Evolutionary conservation across 208 protist genomes (phyloP), one percentile per base, ranked within the genome.

Genomic region (Leishmania aethiopica): DNA sequence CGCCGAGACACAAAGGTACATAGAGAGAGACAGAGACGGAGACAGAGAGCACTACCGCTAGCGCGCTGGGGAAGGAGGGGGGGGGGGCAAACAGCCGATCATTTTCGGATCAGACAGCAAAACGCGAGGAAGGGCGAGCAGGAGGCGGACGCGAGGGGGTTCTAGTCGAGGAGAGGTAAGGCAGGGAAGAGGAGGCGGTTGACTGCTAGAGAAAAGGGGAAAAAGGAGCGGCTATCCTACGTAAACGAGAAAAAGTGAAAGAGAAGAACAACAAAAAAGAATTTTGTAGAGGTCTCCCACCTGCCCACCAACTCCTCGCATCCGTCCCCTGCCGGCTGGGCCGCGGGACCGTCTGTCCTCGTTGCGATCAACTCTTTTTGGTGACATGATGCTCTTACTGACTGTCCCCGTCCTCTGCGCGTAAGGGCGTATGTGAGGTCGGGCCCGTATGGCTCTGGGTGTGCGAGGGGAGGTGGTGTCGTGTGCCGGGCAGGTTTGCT

Each of bases 161-260:
- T 28, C 22, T 40, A 32, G 32, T 28, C 62, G 7, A 40, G 8
- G 15, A 42, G 32, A 37, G 32, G 15, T 25, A 11, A 42, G 32
- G n/a, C 59, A 64, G 28, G 37, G 28, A 69, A 40, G 37, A 13
- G 1, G 37, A 22, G 37, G n/a, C 5, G 3, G 66, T 37, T 49
- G 25, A 82, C 3, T 47, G 75, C 7, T 73, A 37, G 40, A 77
- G 53, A n/a, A 53, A 37, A 73, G n/a, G 71, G n/a, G 59, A 80
- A 79, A 32, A 17, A 7, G 22, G 79, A 83, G 69, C 60, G 40
- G 67, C 62, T 69, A 72, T 66, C 25, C 66, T 70, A 76, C 17
- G 77, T 66, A 32, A 74, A 5, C 6, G 75, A 19, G 60, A 69
- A 37, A 75, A n/a, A 42, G 19, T 10, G 66, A 2, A n/a, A 71